Percentiles rank a stretch among this genome's conserved stretches.
Evolutionary conservation across 805 yeast genomes (phyloP).

Genomic region (Myxozyma neglecta): DNA sequence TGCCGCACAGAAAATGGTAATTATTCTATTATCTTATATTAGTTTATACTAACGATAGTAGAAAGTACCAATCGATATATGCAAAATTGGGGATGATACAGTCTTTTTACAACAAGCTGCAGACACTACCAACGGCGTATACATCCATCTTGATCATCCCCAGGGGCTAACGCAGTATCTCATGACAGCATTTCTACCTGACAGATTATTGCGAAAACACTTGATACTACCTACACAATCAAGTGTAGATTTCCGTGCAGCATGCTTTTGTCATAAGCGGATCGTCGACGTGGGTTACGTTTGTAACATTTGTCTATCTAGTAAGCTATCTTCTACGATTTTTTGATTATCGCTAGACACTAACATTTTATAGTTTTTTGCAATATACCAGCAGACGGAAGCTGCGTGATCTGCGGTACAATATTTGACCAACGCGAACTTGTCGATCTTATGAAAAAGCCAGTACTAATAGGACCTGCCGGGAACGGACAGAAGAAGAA

Average conservation of each 20-base stretch:
- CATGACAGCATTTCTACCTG: slow-evolving; percentile 73
- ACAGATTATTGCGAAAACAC: slow-evolving; percentile 75
- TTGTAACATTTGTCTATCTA: slow-evolving; percentile 91
- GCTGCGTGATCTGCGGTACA: slow-evolving; percentile 86
- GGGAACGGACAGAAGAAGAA: slow-evolving; percentile 42
- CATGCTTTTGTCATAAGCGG: slow-evolving; percentile 87
- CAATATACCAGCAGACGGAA: slow-evolving; percentile 54
- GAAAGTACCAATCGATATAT: slow-evolving; percentile 84
- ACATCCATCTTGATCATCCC: slow-evolving; percentile 65
- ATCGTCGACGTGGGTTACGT: slow-evolving; percentile 92
- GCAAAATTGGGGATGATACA: slow-evolving; percentile 64
- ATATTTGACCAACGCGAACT: slow-evolving; percentile 66
- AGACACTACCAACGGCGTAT: slow-evolving; percentile 91
- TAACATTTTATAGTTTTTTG: slow-evolving; percentile 49
- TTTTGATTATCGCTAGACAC: background rate
- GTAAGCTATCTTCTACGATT: slow-evolving; percentile 35
- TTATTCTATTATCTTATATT: background rate
- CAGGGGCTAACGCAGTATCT: slow-evolving; percentile 81
- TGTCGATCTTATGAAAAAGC: slow-evolving; percentile 57
- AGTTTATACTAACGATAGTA: background rate
- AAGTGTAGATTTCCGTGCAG: slow-evolving; percentile 89
- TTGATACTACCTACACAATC: slow-evolving; percentile 79
- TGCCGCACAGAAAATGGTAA: slow-evolving; percentile 82
- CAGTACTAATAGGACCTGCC: slow-evolving; percentile 50
- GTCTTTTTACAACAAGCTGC: slow-evolving; percentile 93